Evolutionary conservation across 2,329 filamentous ascomycete genomes (phyloP).

Genomic region (Colletotrichum noveboracense): DNA sequence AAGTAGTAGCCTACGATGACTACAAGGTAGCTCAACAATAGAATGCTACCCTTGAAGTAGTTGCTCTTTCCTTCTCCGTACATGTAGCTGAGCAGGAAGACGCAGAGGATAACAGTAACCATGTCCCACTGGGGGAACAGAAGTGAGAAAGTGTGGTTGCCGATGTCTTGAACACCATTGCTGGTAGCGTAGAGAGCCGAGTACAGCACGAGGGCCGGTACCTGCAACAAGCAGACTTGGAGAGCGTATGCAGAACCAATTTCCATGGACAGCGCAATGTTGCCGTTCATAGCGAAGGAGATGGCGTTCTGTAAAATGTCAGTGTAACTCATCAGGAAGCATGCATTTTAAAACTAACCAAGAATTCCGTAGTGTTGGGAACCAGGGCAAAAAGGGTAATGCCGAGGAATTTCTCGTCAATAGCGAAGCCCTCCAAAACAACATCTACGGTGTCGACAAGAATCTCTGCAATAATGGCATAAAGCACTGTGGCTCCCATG

Average conservation of each 20-base stretch:
- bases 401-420: conserved; percentile 96
- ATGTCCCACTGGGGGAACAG: conserved; percentile 99
- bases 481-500: conserved; percentile 85
- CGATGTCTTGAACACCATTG: conserved; percentile 42
- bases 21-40: conserved; percentile 91
- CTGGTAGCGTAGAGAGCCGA: conserved; percentile 70
- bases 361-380: conserved; percentile 96
- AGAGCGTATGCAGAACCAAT: conserved; percentile 97
- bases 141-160: conserved; percentile 76
- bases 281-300: conserved; percentile 99
- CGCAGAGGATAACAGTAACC: conserved; percentile 94
- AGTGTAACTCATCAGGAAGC: background rate
- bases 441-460: conserved; percentile 96
- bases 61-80: conserved; percentile 99
- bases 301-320: conserved; percentile 79
- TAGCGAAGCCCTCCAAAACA: conserved; percentile 86
- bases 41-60: conserved; percentile 98
- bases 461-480: conserved; percentile 97
- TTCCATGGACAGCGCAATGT: conserved; percentile 98
- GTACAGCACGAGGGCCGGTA: conserved; percentile 91
- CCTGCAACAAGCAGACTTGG: conserved; percentile 93
- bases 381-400: conserved; percentile 97
- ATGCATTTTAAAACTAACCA: conserved; percentile 62
- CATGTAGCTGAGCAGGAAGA: conserved; percentile 96
- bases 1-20: conserved; percentile 93